Base-by-base conservation (phyloP, 345 rosid genomes). In the Raphanus raphanistrum region DNA sequence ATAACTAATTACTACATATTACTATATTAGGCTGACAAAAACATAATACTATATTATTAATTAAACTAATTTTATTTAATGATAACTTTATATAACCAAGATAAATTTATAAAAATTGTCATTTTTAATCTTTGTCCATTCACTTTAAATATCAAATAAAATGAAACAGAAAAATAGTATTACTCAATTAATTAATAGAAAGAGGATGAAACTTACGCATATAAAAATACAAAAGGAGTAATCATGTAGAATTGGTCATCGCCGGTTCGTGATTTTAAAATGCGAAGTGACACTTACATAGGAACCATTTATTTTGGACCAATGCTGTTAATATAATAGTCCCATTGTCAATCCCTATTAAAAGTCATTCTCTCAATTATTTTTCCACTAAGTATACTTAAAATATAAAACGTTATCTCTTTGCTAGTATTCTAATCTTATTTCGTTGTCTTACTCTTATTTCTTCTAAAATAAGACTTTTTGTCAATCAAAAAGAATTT, bases 251-350 rank as follows among this genome's bases (percentile, higher is more conserved):
- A 62, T 36, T 50, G 27, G 68, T 63, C 70, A 52, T 69, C 13
- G 63, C 69, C 55, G 29, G 50, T 33, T 48, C 29, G 5, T 63
- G 17, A 63, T 58, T 58, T 63, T 7, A 41, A 63, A 17, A 41
- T 71, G 76, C 5, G 4, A 29, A 29, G 76, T 71, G 80, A 71
- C 81, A 77, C 13, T 31, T 71, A 71, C 71, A 64, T 71, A 71
- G 48, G 55, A 77, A 71, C 80, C 60, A 77, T 41, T 63, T 70
- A 1, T 70, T 70, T 77, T 77, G 80, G 75, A 77, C 48, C 11
- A 63, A 54, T 63, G 71, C 10, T 70, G 66, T 63, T 63, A n/a
- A 21, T 71, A 41, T 38, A 11, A 71, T 36, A 64, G 25, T 65
- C 52, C 9, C 15, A 38, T 13, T 57, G 26, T 64, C 27, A 64